Percentiles rank a stretch among this genome's conserved stretches.
phyloP scores from a whole-genome alignment of 1,284 basidiomycete genomes.

The Blastosporella zonata region DNA sequence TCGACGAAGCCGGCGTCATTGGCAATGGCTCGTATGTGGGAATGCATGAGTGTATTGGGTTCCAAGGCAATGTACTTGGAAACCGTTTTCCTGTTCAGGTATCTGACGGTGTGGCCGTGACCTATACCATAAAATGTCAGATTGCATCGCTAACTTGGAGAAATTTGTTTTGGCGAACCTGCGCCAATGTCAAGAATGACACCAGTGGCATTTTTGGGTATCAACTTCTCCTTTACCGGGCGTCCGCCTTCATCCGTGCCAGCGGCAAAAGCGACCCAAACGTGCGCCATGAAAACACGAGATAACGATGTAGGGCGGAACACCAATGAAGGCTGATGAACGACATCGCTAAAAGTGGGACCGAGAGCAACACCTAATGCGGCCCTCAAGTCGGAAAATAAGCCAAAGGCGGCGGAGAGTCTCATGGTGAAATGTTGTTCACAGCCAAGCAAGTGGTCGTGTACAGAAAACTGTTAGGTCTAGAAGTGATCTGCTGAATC shows the following conservation, averaged over 20 bases:
- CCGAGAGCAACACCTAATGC: conserved; percentile 40
- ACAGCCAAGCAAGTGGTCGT: not conserved
- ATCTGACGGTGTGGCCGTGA: conserved; percentile 56
- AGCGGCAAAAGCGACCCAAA: conserved; percentile 55
- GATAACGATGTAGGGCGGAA: conserved; percentile 46
- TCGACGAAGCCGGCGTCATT: conserved; percentile 51
- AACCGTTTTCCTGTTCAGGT: conserved; percentile 54
- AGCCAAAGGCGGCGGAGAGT: conserved; percentile 36
- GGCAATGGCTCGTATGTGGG: conserved; percentile 46
- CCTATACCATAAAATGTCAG: conserved; percentile 34
- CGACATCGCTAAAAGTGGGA: conserved; percentile 47
- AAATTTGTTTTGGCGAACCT: conserved; percentile 34
- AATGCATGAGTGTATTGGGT: conserved; percentile 64
- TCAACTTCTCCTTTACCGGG: conserved; percentile 44
- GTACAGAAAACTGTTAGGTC: not conserved
- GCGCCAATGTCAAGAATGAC: conserved; percentile 70
- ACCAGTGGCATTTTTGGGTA: conserved; percentile 54
- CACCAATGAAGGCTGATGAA: conserved; percentile 41
- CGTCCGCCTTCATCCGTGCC: conserved; percentile 44
- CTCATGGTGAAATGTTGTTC: conserved; percentile 35
- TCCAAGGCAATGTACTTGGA: conserved; percentile 67
- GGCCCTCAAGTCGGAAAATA: conserved; percentile 39
- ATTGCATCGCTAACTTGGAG: not conserved
- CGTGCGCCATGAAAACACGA: conserved; percentile 53
- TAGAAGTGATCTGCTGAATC: too few relatives aligned